Base-by-base conservation (phyloP, 768 basidiomycete genomes). In the Candolleomyces eurysporus region DNA sequence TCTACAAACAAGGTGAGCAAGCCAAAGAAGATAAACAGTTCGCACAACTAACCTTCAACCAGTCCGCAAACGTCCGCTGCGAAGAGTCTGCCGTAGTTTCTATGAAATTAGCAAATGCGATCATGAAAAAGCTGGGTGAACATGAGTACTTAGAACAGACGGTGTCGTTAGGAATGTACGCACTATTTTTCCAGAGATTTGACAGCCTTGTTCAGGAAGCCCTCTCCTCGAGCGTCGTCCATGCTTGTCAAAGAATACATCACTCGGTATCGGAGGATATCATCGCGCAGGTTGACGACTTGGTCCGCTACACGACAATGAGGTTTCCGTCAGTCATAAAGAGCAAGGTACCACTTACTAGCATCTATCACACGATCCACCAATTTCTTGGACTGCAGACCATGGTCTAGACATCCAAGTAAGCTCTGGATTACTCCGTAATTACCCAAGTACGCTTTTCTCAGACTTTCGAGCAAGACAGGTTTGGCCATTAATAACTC, bases 321-420 rank as follows among this genome's bases (percentile, higher is more conserved):
- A 64, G 17, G 60, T 48, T 16, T 11, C 32, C 11, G 3, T 48
- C 40, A 53, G 45, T 31, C 13, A 4, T 36, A 9, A 56, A 0
- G 57, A 11, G 14, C 58, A 21, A 21, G 5, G 21, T 52, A 2
- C 42, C 19, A 74, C 83, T 36, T 61, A 82, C 79, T 77, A 53
- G 87, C 81, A 70, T 99, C 96, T 58, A 98, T 89, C 61, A 97
- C 85, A 13, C 86, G 83, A 74, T 99, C 97, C 0, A 96, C 96
- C 2, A 98, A 80, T 59, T 79, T 86, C 78, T 99, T 99, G n/a
- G 88, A 84, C 65, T 85, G 84, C 39, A 88, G 73, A 0, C 97
- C 97, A 57, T 90, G 82, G 65, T 98, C 97, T 51, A 99, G 75
- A 66, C 90, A 94, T n/a, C 96, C 96, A 6, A 98, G 80, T 50